Percentiles rank a stretch among this genome's conserved stretches.
phyloP scores from a whole-genome alignment of 2,329 filamentous ascomycete species.

The Penicillium sp. region DNA sequence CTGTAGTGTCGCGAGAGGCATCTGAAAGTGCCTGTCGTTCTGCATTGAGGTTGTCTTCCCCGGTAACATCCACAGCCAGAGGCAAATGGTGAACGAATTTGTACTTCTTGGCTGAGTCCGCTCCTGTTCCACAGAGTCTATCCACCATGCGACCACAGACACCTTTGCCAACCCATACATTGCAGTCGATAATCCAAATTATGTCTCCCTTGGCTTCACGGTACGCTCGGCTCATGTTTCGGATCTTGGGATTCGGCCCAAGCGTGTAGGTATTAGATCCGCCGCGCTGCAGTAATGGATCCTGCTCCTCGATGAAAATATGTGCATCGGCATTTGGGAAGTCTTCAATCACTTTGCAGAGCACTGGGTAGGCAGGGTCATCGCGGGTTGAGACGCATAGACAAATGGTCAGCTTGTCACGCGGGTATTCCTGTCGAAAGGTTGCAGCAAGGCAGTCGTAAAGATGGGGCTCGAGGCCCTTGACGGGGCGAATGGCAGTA shows the following conservation, averaged over 20 bases:
- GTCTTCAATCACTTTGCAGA: slow-evolving; percentile 70
- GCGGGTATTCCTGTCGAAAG: slow-evolving; percentile 79
- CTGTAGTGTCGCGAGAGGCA: slow-evolving; percentile 13
- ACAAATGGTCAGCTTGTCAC: slow-evolving; percentile 71
- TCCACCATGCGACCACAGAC: slow-evolving; percentile 88
- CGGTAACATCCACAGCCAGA: slow-evolving; percentile 72
- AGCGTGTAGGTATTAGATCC: slow-evolving; percentile 58
- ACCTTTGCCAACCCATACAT: slow-evolving; percentile 83
- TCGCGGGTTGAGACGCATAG: slow-evolving; percentile 75
- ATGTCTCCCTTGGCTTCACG: slow-evolving; percentile 83
- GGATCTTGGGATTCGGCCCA: slow-evolving; percentile 97
- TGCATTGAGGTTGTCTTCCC: slow-evolving; percentile 22
- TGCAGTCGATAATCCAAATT: slow-evolving; percentile 94
- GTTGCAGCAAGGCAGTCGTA: slow-evolving; percentile 90
- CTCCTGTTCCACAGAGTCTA: slow-evolving; percentile 68
- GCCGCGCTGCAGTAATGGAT: slow-evolving; percentile 64
- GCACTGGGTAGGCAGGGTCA: slow-evolving; percentile 75
- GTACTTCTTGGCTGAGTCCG: slow-evolving; percentile 54
- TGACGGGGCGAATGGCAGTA: slow-evolving; percentile 89
- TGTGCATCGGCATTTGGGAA: slow-evolving; percentile 70
- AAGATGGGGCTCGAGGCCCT: slow-evolving; percentile 83
- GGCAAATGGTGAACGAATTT: slow-evolving; percentile 97
- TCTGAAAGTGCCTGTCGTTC: slow-evolving; percentile 30
- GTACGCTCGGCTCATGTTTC: slow-evolving; percentile 93
- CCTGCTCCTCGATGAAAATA: slow-evolving; percentile 79